Evolutionary conservation across 441 rosid species (phyloP).

Genomic region (Populus hybrid): DNA sequence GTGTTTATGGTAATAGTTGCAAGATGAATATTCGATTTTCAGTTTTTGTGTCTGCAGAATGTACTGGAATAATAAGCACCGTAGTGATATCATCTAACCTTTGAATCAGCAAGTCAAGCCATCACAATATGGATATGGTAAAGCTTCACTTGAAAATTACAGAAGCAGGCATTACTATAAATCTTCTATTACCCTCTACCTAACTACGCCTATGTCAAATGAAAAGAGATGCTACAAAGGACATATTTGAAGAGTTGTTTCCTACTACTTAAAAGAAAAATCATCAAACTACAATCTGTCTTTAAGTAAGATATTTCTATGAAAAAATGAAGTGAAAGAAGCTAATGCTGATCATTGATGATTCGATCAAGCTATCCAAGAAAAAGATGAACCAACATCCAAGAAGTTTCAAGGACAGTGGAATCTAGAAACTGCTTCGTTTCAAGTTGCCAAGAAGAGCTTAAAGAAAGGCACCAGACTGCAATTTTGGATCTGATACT

Average conservation of each 20-base stretch:
- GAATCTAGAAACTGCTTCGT: neutral
- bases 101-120: neutral
- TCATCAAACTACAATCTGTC: neutral
- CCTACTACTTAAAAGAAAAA: neutral
- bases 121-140: neutral
- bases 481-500: too few relatives aligned
- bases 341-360: neutral
- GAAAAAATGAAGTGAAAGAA: neutral
- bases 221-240: neutral
- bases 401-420: neutral
- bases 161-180: neutral
- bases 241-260: neutral
- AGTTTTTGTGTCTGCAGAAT: neutral
- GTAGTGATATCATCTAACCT: neutral
- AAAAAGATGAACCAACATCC: neutral
- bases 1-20: neutral
- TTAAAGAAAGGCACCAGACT: neutral
- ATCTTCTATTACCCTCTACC: neutral
- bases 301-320: neutral
- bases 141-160: neutral
- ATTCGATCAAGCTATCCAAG: neutral
- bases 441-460: neutral
- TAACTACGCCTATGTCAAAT: neutral
- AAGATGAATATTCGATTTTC: neutral
- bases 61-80: neutral